Evolutionary conservation across 192 early-diverging fungal genomes (phyloP).

Genomic region (Coemansia sp.): DNA sequence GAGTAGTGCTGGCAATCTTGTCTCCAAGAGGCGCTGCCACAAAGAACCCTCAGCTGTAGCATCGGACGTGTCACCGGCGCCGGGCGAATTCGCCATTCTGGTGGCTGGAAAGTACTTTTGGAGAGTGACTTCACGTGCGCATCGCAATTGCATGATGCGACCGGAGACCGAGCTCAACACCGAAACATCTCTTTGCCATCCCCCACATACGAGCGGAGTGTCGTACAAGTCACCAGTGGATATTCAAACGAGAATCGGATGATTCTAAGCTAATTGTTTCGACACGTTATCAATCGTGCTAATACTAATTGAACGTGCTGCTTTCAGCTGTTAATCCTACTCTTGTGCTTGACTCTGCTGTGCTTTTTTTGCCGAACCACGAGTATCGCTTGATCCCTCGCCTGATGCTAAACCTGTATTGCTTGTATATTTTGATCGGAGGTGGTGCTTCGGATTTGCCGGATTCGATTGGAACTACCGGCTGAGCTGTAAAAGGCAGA

Average conservation of each 20-base stretch:
- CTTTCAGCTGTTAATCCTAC: not conserved
- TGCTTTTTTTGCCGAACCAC: slow-evolving; percentile 36
- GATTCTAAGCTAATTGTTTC: not conserved
- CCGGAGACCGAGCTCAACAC: slow-evolving; percentile 1
- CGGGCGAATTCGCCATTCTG: not conserved
- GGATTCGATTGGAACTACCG: not conserved
- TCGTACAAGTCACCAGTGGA: not conserved
- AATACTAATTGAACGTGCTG: not conserved
- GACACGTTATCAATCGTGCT: not conserved
- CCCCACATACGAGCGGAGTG: not conserved
- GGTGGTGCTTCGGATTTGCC: not conserved
- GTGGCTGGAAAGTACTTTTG: not conserved
- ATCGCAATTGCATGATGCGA: not conserved
- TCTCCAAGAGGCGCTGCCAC: not conserved
- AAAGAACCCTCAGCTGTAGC: not conserved
- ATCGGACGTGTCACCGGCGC: slow-evolving; percentile 1
- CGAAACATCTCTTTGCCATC: not conserved
- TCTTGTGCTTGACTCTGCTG: not conserved
- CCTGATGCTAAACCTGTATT: slow-evolving; percentile 29
- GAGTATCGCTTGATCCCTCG: slow-evolving; percentile 34
- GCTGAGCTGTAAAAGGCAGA: not conserved
- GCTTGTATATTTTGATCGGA: not conserved
- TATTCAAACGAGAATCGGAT: not conserved
- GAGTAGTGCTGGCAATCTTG: not conserved
- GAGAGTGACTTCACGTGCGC: not conserved